Base-by-base conservation (phyloP, 2,329 filamentous ascomycete genomes). In the Nemania sp. region DNA sequence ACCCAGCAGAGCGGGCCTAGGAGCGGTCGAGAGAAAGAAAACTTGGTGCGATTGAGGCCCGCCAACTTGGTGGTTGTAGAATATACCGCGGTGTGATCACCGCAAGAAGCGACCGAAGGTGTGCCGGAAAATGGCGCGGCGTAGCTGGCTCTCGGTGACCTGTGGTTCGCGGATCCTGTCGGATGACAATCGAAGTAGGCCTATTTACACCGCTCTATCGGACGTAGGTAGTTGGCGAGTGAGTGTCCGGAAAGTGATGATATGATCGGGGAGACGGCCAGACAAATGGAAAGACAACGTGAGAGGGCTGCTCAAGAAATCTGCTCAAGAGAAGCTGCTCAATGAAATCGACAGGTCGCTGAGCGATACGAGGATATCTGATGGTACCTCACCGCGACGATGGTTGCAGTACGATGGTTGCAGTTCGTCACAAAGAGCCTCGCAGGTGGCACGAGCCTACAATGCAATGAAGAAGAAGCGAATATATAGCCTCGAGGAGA, bases 1-100 rank as follows among this genome's bases (percentile, higher is more conserved):
- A 96, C 92, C 92, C 92, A 91, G 84, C 88, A 88, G 77, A 88
- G 88, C 80, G 92, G 94, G 84, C 92, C 92, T 78, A 94, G 89
- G 82, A 96, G 91, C 86, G 92, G 93, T 83, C 89, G 89, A 76
- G 89, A 83, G 81, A 89, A 89, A 78, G 87, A 89, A 78, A 90
- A 86, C 80, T 85, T 80, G 79, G 83, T 78, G 79, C 83, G 82
- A 79, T 84, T 86, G 87, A 87, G 82, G 84, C 90, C 90, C 91
- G 91, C 92, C 92, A 96, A 96, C 87, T 96, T 96, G 92, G 87
- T 90, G 87, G 86, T 86, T 72, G 25, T 70, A 18, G 51, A 21
- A 52, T 52, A 43, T 54, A 42, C 54, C 53, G 71, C 71, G 71
- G 69, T 66, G 63, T 65, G 32, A 52, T 62, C 60, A 65, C 71